Evolutionary conservation across 768 basidiomycete genomes (phyloP), one percentile per base, ranked within the genome.

Genomic region (Naematelia aurantialba): DNA sequence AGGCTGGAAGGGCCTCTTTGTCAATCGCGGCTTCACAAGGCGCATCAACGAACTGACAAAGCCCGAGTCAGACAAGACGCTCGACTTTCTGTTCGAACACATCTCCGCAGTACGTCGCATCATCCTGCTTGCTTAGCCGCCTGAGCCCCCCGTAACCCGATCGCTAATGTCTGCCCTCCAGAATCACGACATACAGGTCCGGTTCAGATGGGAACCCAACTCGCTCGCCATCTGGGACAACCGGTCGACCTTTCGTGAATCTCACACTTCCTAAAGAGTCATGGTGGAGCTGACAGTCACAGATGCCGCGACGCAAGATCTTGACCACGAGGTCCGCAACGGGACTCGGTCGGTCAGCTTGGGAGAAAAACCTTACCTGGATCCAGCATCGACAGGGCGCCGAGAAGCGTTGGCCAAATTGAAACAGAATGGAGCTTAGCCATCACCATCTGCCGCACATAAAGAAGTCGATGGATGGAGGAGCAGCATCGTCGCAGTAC

Each of bases 201-300:
- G 75, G 77, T 83, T 54, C 79, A 79, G 80, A 19, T 85, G 85
- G 84, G 22, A 22, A 1, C 21, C 31, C 2, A 39, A 60, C 52
- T 24, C 22, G 55, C 68, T 85, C 24, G 85, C 85, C 0, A 83
- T 85, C 65, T 85, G 84, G 85, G 84, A 84, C 56, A 85, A 85
- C 67, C 73, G 83, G 45, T 76, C 79, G 17, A 82, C 81, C 0
- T 80, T 64, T 58, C 70, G 55, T 62, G 29, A 54, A 59, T 63
- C 1, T 14, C 45, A 39, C 22, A 45, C 55, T 17, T 10, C 14
- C 29, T 47, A 8, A 27, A n/a, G 44, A 21, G 27, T 19, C 14
- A 2, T 2, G 19, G 30, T 29, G 17, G 2, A 30, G 17, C 3
- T 39, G 17, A 39, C 34, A 19, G 22, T 30, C 51, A n/a, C n/a